Base-by-base conservation (phyloP, 2,329 filamentous ascomycete genomes). In the Neonectria sp. region DNA sequence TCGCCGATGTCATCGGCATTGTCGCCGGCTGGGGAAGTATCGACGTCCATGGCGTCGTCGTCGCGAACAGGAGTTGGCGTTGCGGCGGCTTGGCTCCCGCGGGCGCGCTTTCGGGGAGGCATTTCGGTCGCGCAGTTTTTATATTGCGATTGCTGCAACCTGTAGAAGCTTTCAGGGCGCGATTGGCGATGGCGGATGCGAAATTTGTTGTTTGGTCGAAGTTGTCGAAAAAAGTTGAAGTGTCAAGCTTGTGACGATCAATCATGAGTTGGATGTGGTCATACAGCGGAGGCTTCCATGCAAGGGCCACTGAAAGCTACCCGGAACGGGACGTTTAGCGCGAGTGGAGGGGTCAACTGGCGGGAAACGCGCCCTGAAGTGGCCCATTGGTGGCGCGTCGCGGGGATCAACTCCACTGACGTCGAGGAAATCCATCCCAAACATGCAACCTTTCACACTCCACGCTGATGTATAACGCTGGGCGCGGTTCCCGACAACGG, bases 61-160 rank as follows among this genome's bases (percentile, higher is more conserved):
- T 90, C 86, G 72, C 81, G 83, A 55, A 80, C 77, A 8, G 84
- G 82, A 15, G 86, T 85, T 9, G 86, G 87, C n/a, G 89, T 91
- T 15, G 89, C 88, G 55, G 86, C 85, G 35, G 88, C 85, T 60
- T 85, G 86, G 72, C 85, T 79, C 56, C 79, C 82, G 75, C 89
- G 91, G 43, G 87, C 86, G 75, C 90, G 92, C 80, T 94, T 95
- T 71, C 89, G 88, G 2, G 91, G 92, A 61, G 91, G 89, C 92
- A 94, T 94, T 52, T 40, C 63, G 61, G 33, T 24, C 27, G 7
- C 12, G 59, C 63, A 65, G n/a, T 6, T 7, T 29, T 27, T 21
- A 24, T 12, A 8, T 29, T 21, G 17, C 13, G 3, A 49, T 24
- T 17, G n/a, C 25, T 43, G 7, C 3, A 7, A 12, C 5, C 11